Percentiles rank a stretch among this genome's conserved stretches.
These are phyloP conservation scores for Xylaria bambusicola DNA, from an alignment of 495 filamentous ascomycete species.

Conservation along the genomic window DNA sequence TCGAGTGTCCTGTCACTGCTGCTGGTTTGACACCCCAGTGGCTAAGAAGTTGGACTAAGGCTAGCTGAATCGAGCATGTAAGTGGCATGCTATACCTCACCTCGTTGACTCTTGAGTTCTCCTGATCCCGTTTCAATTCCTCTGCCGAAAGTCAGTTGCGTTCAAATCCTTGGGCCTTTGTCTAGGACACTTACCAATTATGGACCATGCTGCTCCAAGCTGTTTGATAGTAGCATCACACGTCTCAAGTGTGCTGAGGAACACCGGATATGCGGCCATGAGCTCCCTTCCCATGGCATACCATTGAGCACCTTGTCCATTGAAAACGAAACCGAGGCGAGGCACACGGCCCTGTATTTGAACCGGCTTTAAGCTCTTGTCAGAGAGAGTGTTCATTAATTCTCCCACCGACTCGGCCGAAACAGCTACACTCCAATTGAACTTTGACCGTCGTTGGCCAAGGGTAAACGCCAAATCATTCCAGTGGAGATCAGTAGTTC, in stretches of 20 bases:
- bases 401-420: constrained; percentile 39
- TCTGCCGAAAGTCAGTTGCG: constrained; percentile 31
- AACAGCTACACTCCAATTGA: constrained; percentile 42
- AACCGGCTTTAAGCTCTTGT: constrained; percentile 23
- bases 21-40: constrained; percentile 47
- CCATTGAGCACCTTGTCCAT: constrained; percentile 49
- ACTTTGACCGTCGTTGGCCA: constrained; percentile 42
- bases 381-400: constrained; percentile 30
- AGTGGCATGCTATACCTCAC: constrained; percentile 40
- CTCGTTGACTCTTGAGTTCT: constrained; percentile 27
- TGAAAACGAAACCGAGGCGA: constrained; percentile 41
- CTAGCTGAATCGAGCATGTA: constrained; percentile 39
- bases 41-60: constrained; percentile 49
- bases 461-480: constrained; percentile 44
- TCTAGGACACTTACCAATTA: constrained; percentile 47
- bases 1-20: constrained; percentile 57
- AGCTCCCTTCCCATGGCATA: constrained; percentile 51
- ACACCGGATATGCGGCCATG: constrained; percentile 33
- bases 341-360: constrained; percentile 25
- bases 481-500: constrained; percentile 26
- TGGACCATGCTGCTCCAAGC: constrained; percentile 28
- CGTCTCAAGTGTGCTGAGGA: constrained; percentile 28
- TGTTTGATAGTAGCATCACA: constrained; percentile 41
- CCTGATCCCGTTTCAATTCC: constrained; percentile 30
- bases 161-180: background rate